Evolutionary conservation across 2,329 filamentous ascomycete genomes (phyloP).

Genomic region (Sclerotinia subarctica): DNA sequence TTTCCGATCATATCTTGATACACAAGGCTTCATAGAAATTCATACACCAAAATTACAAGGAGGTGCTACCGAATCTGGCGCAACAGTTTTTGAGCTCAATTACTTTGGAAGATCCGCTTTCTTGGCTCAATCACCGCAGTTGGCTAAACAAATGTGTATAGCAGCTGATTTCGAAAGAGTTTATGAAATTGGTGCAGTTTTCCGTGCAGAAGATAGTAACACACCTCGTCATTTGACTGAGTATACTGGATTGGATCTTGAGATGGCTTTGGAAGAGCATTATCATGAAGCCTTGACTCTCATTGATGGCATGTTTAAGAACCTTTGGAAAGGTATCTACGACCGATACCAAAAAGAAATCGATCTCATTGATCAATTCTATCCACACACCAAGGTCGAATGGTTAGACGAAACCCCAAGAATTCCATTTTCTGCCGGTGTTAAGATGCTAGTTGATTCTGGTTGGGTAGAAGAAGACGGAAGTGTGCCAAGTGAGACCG

Average conservation of each 20-base stretch:
- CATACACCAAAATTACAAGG: conserved; percentile 91
- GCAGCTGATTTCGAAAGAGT: conserved; percentile 85
- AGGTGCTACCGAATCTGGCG: conserved; percentile 84
- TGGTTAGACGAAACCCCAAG: conserved; percentile 84
- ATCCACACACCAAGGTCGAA: conserved; percentile 80
- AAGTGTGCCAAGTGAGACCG: conserved; percentile 63
- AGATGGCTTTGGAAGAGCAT: conserved; percentile 86
- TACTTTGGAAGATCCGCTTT: conserved; percentile 88
- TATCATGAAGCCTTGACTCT: conserved; percentile 83
- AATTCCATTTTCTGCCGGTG: conserved; percentile 74
- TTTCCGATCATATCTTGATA: conserved; percentile 74
- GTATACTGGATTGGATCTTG: conserved; percentile 87
- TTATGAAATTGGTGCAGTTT: conserved; percentile 86
- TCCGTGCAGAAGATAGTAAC: conserved; percentile 93
- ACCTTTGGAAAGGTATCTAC: conserved; percentile 71
- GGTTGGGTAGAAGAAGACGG: conserved; percentile 77
- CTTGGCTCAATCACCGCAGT: conserved; percentile 84
- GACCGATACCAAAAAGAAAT: conserved; percentile 67
- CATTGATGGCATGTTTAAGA: conserved; percentile 78
- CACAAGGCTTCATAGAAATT: conserved; percentile 82
- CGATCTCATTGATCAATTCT: conserved; percentile 75
- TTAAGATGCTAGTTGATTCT: conserved; percentile 75
- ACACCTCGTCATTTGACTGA: conserved; percentile 93
- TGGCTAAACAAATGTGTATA: conserved; percentile 91
- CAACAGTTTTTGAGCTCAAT: conserved; percentile 86